Percentiles rank a stretch among this genome's conserved stretches.
phyloP scores from a whole-genome alignment of 2,329 filamentous ascomycete species.

The Pseudopyricularia javanii region DNA sequence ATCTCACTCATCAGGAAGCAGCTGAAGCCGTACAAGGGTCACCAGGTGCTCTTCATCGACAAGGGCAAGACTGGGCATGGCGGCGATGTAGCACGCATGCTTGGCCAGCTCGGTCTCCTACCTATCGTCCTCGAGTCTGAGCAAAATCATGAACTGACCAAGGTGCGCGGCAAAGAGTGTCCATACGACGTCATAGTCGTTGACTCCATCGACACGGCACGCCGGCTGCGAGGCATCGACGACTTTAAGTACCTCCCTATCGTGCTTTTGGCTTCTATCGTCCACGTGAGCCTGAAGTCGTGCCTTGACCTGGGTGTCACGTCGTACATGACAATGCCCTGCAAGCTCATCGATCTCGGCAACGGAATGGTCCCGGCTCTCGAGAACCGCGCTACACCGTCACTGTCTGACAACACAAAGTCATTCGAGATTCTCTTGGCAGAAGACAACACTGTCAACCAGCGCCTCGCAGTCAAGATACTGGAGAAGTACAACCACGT shows the following conservation, averaged over 20 bases:
- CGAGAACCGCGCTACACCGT: conserved; percentile 83
- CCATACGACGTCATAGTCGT: conserved; percentile 93
- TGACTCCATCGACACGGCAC: conserved; percentile 85
- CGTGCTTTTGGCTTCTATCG: conserved; percentile 76
- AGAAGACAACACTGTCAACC: conserved; percentile 96
- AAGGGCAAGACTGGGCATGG: conserved; percentile 72
- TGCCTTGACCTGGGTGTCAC: conserved; percentile 91
- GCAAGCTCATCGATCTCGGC: conserved; percentile 82
- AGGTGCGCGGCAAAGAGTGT: conserved; percentile 41
- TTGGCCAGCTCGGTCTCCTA: conserved; percentile 65
- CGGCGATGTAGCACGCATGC: conserved; percentile 64
- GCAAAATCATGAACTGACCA: conserved; percentile 47
- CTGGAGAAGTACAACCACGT: conserved; percentile 92
- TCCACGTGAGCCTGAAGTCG: conserved; percentile 85
- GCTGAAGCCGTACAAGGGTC: conserved; percentile 79
- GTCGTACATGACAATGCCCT: conserved; percentile 98
- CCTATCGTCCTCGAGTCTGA: conserved; percentile 77
- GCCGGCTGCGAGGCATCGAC: conserved; percentile 71
- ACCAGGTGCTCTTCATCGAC: conserved; percentile 90
- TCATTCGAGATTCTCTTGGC: conserved; percentile 92
- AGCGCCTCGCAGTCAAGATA: conserved; percentile 91
- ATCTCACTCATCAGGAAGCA: conserved; percentile 68
- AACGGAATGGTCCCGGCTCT: conserved; percentile 94
- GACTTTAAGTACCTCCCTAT: conserved; percentile 98
- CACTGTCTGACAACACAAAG: conserved; percentile 83